Conservation (phyloP, 2,329 filamentous ascomycete genomes). For the Penicillium sp. region DNA sequence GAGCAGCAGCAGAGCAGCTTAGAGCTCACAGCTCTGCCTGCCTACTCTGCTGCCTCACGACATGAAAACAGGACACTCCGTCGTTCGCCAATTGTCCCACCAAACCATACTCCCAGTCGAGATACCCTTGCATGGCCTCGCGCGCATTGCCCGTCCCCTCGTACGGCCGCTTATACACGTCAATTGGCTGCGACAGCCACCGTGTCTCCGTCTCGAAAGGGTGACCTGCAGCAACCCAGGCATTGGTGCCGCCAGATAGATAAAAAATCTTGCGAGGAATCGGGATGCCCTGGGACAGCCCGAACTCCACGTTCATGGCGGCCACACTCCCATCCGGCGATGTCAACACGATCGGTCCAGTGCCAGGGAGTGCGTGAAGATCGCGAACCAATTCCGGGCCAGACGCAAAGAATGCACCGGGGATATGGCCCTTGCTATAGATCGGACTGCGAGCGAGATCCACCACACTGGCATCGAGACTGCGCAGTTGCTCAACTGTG, state of each 20-base stretch:
- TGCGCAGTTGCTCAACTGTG: constrained; percentile 14
- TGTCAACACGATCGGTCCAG: constrained; percentile 31
- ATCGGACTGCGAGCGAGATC: constrained; percentile 35
- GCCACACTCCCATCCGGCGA: constrained; percentile 22
- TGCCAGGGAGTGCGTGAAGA: constrained; percentile 16
- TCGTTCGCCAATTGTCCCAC: constrained; percentile 35
- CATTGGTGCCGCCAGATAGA: constrained; percentile 31
- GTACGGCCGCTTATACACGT: constrained; percentile 39
- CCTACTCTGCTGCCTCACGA: constrained; percentile 12
- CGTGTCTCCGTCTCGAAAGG: constrained; percentile 29
- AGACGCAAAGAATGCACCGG: constrained; percentile 36
- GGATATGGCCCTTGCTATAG: constrained; percentile 36
- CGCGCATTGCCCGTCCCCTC: constrained; percentile 35
- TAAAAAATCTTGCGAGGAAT: constrained; percentile 18
- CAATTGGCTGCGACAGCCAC: constrained; percentile 36
- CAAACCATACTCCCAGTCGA: constrained; percentile 41
- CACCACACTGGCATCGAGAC: constrained; percentile 24
- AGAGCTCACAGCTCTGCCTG: no score
- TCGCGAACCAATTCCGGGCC: constrained; percentile 36
- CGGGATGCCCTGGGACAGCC: background rate
- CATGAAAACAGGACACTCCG: constrained; percentile 31
- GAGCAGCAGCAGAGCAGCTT: no score
- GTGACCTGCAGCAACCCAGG: constrained; percentile 28
- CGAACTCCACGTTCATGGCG: constrained; percentile 13
- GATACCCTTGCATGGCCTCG: constrained; percentile 36